Base-by-base conservation (phyloP, 2,329 filamentous ascomycete species). In the Davidsoniella virescens region DNA sequence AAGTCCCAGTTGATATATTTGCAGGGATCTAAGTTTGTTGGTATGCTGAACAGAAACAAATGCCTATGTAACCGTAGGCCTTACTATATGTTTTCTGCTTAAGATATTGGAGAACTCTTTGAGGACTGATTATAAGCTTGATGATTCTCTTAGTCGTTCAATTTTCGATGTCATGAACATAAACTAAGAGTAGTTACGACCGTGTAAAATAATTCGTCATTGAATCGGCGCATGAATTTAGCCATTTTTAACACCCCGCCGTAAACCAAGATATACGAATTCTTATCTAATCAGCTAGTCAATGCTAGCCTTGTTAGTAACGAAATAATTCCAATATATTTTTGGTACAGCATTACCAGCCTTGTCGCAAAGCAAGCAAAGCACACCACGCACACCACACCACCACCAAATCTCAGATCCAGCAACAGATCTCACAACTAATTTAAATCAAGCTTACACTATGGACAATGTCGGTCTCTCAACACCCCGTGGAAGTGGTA, bases 401-500 rank as follows among this genome's bases (percentile, higher is more conserved):
- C 20, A 23, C 18, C 50, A 44, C n/a, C 25, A 12, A 26, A 40
- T 33, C 20, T 20, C 18, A 29, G 20, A 46, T 25, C 25, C 6
- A 12, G 20, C 20, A 26, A 37, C 23, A 9, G 29, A 33, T 33
- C 5, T 29, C 9, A 5, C 33, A 20, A 9, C 14, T 26, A n/a
- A 6, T 40, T 5, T 1, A 16, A 23, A n/a, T n/a, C 17, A 4
- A 6, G 14, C 33, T 9, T 6, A 8, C 9, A 47, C 25, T 16
- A 51, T 51, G 52, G 52, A 92, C 57, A 98, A 98, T 69, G 92
- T 98, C 61, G 93, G 92, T 52, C 86, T 98, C 59, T 80, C 83
- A 52, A 98, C 92, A 4, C 92, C 92, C 2, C 82, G 92, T 60
- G 92, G 92, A 57, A 94, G 85, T 62, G 92, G 92, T 44, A 98